Evolutionary conservation across 768 basidiomycete genomes (phyloP), one percentile per base, ranked within the genome.

Genomic region (Agrocybe pediades): DNA sequence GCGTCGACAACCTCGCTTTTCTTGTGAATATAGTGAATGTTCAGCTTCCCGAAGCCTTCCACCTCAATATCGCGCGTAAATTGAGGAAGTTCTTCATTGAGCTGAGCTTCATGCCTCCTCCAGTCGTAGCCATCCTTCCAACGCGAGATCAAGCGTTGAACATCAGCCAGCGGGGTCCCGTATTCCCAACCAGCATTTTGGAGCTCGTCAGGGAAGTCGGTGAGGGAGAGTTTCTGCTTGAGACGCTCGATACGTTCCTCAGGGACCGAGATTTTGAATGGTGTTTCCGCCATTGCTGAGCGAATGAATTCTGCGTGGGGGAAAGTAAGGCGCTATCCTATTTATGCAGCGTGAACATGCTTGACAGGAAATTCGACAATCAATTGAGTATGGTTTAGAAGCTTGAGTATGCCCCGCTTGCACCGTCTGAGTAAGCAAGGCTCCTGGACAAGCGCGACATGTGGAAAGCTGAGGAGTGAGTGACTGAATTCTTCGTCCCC

Each of bases 61-160:
- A 85, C 74, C 1, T 71, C 64, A 24, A 86, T 74, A 36, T 80
- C 76, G 16, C 72, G 64, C 1, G 76, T 84, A 62, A 80, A 86
- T 67, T 83, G 82, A 1, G 83, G 80, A 1, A 87, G 55, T 41
- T 76, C 73, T 1, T 65, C 64, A 57, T 87, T 86, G 54, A 87
- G 65, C 15, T 63, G 63, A 0, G 68, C 71, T 61, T 87, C 84
- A 13, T 80, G 64, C 45, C 68, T 76, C 54, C 75, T 70, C 84
- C 86, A 87, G 67, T 86, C 76, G 54, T 79, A 86, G 0, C 73
- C 77, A 46, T 72, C 64, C 60, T 71, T 74, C 85, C 85, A 87
- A 36, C 73, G 68, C 3, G 67, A 67, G 0, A 75, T 69, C 1
- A 87, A 74, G 4, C 82, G 74, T 48, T 74, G 66, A 20, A 86